Base-by-base conservation (phyloP, 164 flowering plant genomes). In the Euptelea pleiosperma region DNA sequence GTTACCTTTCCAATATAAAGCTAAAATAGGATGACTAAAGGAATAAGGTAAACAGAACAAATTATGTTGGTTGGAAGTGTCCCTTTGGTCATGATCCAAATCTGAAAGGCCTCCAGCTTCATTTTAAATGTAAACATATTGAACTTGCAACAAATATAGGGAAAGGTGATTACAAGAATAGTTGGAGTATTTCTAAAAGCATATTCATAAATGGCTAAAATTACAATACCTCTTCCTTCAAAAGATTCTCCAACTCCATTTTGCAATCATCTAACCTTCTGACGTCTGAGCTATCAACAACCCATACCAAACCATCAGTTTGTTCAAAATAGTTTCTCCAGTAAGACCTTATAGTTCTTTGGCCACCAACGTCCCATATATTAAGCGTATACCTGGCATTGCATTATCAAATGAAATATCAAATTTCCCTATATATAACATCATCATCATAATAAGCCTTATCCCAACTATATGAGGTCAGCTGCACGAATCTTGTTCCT, bases 241-340 rank as follows among this genome's bases (percentile, higher is more conserved):
- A 73, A 65, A 94, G 86, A 82, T 94, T 91, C 58, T 94, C 79
- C 31, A 94, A 80, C 71, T 94, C 99, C 80, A 81, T 61, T 70
- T 74, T 94, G 82, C 97, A 94, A 63, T 91, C 97, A 65, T 84
- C 87, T 40, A 91, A 71, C 59, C 99, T 73, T 60, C 99, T 79
- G 40, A 86, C 83, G 80, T 94, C 99, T 0, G 99, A 94, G 73
- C 99, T 91, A 68, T 91, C 99, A 57, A 94, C 99, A 24, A 94
- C 97, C 99, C 97, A 94, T 11, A 94, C 82, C 75, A 94, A 77
- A 14, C 99, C 99, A 82, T 94, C 99, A 42, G 96, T 91, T 66
- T 91, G 91, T 75, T 94, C 99, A 69, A 94, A 94, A 68, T 94
- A 94, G 77, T 94, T 94, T 73, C 99, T 85, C 99, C 99, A 94